phyloP scores from a whole-genome alignment of 441 rosid species.

The Euphorbia celastroides region DNA sequence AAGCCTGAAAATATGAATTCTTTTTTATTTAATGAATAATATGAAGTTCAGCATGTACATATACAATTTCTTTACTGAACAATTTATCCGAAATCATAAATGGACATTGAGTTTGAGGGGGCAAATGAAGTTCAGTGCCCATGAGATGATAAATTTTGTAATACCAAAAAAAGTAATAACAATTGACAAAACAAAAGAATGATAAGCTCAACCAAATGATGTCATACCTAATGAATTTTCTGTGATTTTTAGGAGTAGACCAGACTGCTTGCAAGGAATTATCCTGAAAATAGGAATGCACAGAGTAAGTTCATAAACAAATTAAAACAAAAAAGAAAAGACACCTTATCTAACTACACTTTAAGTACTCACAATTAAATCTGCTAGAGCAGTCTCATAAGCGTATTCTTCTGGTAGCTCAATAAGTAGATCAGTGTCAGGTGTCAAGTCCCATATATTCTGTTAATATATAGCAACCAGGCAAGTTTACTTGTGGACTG shows the following conservation, averaged over 20 bases:
- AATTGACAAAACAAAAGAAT: neutral
- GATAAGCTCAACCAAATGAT: neutral
- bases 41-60: no score
- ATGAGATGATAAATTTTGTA: neutral
- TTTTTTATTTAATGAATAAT: no score
- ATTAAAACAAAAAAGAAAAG: neutral
- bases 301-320: neutral
- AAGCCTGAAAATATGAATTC: no score
- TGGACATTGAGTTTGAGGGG: neutral
- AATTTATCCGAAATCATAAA: neutral
- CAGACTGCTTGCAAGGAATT: slow-evolving; percentile 85
- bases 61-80: neutral
- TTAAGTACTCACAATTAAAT: slow-evolving; percentile 49
- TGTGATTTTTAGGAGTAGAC: slow-evolving; percentile 27
- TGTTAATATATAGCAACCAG: slow-evolving; percentile 20
- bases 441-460: slow-evolving; percentile 86
- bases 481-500: neutral
- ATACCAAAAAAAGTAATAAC: neutral
- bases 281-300: slow-evolving; percentile 39
- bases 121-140: neutral
- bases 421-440: slow-evolving; percentile 47
- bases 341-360: neutral
- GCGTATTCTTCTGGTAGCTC: slow-evolving; percentile 59
- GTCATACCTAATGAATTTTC: slow-evolving; percentile 53
- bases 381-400: slow-evolving; percentile 73